phyloP scores from a whole-genome alignment of 1,284 basidiomycete species.

The Moniliella sp. region DNA sequence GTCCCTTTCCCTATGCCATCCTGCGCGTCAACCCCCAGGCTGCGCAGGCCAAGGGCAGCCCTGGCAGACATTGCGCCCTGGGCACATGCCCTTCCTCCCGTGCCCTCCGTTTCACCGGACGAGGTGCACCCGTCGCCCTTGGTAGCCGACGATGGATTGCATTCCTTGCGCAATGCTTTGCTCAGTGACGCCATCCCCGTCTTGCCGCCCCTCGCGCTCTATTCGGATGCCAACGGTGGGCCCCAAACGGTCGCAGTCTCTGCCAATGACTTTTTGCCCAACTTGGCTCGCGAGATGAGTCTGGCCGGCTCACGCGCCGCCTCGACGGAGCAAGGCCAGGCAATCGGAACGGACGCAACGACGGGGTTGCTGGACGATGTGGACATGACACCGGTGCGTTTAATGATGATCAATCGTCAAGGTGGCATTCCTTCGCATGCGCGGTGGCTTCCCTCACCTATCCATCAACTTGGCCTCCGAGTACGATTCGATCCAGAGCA shows the following conservation, averaged over 20 bases:
- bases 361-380: slow-evolving; percentile 18
- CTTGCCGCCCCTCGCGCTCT: slow-evolving; percentile 74
- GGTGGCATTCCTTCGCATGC: slow-evolving; percentile 95
- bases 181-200: slow-evolving; percentile 85
- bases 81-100: too few relatives aligned
- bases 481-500: slow-evolving; percentile 60
- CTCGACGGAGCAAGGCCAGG: neutral
- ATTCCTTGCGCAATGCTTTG: slow-evolving; percentile 64
- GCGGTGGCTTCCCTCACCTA: slow-evolving; percentile 75
- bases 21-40: slow-evolving; percentile 13
- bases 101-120: too few relatives aligned
- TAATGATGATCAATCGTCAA: slow-evolving; percentile 93
- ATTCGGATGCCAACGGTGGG: slow-evolving; percentile 43
- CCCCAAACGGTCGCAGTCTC: slow-evolving; percentile 63
- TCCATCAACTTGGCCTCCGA: slow-evolving; percentile 84
- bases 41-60: neutral
- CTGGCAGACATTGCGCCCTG: too few relatives aligned
- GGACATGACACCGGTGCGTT: slow-evolving; percentile 45
- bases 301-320: neutral
- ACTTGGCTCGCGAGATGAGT: slow-evolving; percentile 62
- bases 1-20: slow-evolving; percentile 45
- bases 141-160: slow-evolving; percentile 53
- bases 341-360: too few relatives aligned
- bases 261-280: slow-evolving; percentile 72
- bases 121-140: slow-evolving; percentile 23